Conservation (phyloP, 164 flowering plant species). For the Platanus orientalis region DNA sequence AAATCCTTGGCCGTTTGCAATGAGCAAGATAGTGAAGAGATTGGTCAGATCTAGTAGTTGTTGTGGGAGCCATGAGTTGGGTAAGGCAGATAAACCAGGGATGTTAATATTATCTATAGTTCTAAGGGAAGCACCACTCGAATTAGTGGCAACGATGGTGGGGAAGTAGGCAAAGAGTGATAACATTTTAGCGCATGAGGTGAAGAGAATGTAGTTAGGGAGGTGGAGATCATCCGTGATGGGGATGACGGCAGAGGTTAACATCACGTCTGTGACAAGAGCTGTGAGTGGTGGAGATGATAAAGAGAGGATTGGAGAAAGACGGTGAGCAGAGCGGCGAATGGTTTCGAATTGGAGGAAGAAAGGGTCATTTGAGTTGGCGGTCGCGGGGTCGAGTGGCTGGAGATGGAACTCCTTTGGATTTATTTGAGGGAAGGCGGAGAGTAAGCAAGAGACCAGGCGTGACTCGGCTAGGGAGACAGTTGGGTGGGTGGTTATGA, state of each 20-base stretch:
- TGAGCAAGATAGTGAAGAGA: constrained; percentile 6
- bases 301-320: constrained; percentile 11
- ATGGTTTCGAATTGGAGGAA: constrained; percentile 19
- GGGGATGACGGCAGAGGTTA: constrained; percentile 15
- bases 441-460: constrained; percentile 17
- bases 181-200: constrained; percentile 24
- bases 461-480: constrained; percentile 9
- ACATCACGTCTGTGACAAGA: constrained; percentile 17
- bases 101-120: constrained; percentile 6
- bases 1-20: constrained; percentile 8
- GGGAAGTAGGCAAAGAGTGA: constrained; percentile 15
- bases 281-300: constrained; percentile 15
- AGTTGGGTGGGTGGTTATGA: constrained; percentile 11
- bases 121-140: background rate
- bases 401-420: constrained; percentile 14
- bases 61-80: constrained; percentile 23
- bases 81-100: constrained; percentile 20
- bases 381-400: constrained; percentile 8
- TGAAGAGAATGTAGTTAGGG: constrained; percentile 24
- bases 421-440: constrained; percentile 18
- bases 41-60: constrained; percentile 5
- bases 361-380: constrained; percentile 23
- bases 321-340: constrained; percentile 19
- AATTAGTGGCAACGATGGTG: background rate
- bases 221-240: constrained; percentile 16